These are phyloP conservation scores for Pistacia atlantica DNA, from an alignment of 345 rosid species.

Conservation along the genomic window DNA sequence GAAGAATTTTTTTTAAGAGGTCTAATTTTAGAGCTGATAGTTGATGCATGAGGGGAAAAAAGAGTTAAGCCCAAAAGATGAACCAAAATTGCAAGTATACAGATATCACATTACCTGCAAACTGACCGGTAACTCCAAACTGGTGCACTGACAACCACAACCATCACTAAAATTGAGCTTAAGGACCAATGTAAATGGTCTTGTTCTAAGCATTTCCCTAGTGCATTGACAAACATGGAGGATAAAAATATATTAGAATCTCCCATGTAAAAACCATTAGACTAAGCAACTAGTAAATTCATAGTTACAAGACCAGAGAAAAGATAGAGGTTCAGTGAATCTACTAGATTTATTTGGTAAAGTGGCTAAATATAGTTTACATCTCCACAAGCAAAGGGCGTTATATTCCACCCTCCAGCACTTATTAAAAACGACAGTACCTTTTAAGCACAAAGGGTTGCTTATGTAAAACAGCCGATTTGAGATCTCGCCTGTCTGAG, in stretches of 20 bases:
- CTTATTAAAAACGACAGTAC: conserved; percentile 14
- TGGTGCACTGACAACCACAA: conserved; percentile 29
- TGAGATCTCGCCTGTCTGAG: conserved; percentile 28
- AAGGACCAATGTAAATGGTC: conserved; percentile 32
- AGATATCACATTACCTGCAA: conserved; percentile 25
- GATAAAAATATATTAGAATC: neutral
- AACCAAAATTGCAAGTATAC: neutral
- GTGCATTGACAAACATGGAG: neutral
- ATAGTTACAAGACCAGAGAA: neutral
- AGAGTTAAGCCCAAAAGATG: too few species aligned
- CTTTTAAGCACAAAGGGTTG: conserved; percentile 41
- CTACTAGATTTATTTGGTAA: neutral
- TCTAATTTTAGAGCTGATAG: too few species aligned
- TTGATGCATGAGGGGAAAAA: too few species aligned
- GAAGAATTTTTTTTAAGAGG: too few species aligned
- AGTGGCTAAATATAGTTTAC: neutral
- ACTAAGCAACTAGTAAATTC: neutral
- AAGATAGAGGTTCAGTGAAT: neutral
- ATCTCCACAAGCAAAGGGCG: neutral
- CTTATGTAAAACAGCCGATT: conserved; percentile 32
- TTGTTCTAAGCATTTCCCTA: conserved; percentile 41
- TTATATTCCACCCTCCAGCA: neutral
- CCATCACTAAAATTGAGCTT: conserved; percentile 41
- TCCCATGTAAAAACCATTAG: neutral
- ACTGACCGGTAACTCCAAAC: conserved; percentile 30